Evolutionary conservation across 2,329 filamentous ascomycete genomes (phyloP).

Genomic region (Cryphonectria japonica): DNA sequence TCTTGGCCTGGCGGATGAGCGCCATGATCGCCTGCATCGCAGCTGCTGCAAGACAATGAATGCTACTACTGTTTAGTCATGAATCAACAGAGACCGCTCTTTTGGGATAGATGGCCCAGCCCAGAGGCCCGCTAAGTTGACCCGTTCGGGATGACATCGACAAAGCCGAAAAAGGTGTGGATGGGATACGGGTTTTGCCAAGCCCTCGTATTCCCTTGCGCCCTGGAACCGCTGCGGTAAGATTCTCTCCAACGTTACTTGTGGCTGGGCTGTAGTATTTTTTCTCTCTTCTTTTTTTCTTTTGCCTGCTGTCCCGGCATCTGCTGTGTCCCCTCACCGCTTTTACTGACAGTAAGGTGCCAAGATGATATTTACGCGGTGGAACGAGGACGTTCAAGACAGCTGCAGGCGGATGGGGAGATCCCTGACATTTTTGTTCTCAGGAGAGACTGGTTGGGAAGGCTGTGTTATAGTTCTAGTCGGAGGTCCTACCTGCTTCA

Average conservation of each 20-base stretch:
- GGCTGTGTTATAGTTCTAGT: background rate
- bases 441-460: background rate
- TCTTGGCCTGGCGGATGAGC: background rate
- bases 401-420: background rate
- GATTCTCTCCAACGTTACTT: constrained; percentile 21
- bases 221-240: background rate
- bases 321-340: background rate
- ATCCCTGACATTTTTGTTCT: background rate
- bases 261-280: constrained; percentile 2
- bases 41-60: background rate
- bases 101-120: background rate
- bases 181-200: constrained; percentile 20
- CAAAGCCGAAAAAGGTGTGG: constrained; percentile 14
- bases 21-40: background rate
- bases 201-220: constrained; percentile 26
- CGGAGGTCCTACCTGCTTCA: background rate
- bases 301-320: background rate
- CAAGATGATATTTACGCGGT: background rate
- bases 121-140: background rate
- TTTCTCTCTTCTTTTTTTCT: background rate
- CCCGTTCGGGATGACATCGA: constrained; percentile 19
- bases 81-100: background rate
- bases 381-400: background rate
- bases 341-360: background rate
- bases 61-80: background rate